Evolutionary conservation across 2,329 filamentous ascomycete genomes (phyloP).

Genomic region (Phyllosticta citriasiana): DNA sequence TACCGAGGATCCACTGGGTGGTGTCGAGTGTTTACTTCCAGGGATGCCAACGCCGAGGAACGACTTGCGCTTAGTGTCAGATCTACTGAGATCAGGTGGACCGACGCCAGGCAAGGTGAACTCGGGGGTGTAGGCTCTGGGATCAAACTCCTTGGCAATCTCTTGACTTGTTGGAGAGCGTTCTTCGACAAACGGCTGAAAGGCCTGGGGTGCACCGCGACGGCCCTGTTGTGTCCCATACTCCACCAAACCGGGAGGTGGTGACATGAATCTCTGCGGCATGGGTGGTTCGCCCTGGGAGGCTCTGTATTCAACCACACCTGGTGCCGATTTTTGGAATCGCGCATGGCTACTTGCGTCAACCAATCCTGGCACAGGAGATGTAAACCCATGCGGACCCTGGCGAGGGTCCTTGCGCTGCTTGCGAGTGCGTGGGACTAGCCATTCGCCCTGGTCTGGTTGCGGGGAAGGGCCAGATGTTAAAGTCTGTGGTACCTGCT

Average conservation of each 20-base stretch:
- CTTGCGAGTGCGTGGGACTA: background rate
- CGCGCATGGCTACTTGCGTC: background rate
- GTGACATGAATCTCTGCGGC: background rate
- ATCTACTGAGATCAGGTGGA: constrained; percentile 15
- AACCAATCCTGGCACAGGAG: background rate
- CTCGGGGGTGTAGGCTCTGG: constrained; percentile 33
- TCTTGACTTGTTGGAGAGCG: background rate
- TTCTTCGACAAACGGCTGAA: background rate
- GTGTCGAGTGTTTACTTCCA: constrained; percentile 13
- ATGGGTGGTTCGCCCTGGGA: background rate
- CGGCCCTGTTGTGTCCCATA: background rate
- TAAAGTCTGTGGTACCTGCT: background rate
- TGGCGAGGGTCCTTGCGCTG: background rate
- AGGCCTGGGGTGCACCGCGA: background rate
- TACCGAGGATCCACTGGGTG: constrained; percentile 13
- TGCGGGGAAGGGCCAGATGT: background rate
- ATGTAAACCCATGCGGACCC: background rate
- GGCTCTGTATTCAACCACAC: background rate
- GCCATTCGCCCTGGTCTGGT: background rate
- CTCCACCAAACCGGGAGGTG: constrained; percentile 1
- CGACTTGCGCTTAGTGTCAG: constrained; percentile 2
- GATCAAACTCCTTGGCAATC: constrained; percentile 12
- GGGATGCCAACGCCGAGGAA: constrained; percentile 36
- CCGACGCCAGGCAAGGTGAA: constrained; percentile 29
- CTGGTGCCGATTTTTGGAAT: background rate